Percentiles rank a stretch among this genome's conserved stretches.
Evolutionary conservation across 2,329 filamentous ascomycete species (phyloP).

Genomic region (Ceratocystis harringtonii): DNA sequence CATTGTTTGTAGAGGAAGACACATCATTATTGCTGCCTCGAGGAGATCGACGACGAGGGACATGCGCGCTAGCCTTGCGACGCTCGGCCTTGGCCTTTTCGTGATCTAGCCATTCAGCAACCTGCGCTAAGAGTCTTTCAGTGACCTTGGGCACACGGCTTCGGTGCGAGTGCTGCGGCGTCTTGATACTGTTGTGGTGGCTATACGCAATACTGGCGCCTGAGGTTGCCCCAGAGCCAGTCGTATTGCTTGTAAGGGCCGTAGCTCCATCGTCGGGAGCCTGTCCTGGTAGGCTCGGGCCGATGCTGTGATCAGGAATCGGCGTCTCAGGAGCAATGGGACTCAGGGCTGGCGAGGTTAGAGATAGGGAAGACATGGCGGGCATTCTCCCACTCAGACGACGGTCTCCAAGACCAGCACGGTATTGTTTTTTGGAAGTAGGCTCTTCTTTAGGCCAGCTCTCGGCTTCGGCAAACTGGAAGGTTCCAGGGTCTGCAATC

Average conservation of each 20-base stretch:
- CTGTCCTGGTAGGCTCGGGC: background rate
- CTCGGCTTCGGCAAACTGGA: slow-evolving; percentile 18
- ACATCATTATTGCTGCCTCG: slow-evolving; percentile 6
- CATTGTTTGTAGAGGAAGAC: slow-evolving; percentile 14
- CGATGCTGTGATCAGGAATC: slow-evolving; percentile 4
- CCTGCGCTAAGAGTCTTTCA: slow-evolving; percentile 53
- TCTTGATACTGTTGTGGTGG: slow-evolving; percentile 18
- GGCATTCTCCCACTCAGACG: slow-evolving; percentile 29
- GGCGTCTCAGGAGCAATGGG: slow-evolving; percentile 3
- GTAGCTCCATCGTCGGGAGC: slow-evolving; percentile 21
- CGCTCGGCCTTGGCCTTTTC: slow-evolving; percentile 51
- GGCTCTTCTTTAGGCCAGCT: slow-evolving; percentile 18
- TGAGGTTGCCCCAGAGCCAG: background rate
- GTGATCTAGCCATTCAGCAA: slow-evolving; percentile 69
- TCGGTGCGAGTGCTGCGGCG: slow-evolving; percentile 10
- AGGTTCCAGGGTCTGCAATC: slow-evolving; percentile 37
- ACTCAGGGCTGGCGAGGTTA: slow-evolving; percentile 9
- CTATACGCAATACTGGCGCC: background rate
- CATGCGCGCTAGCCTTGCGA: slow-evolving; percentile 31
- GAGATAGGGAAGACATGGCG: slow-evolving; percentile 10
- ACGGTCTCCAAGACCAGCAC: slow-evolving; percentile 21
- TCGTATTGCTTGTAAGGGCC: background rate
- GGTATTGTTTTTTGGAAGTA: slow-evolving; percentile 30
- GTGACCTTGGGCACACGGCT: slow-evolving; percentile 21
- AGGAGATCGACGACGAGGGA: slow-evolving; percentile 28